Evolutionary conservation across 2,329 filamentous ascomycete genomes (phyloP).

Genomic region (Aschersonia sp.): DNA sequence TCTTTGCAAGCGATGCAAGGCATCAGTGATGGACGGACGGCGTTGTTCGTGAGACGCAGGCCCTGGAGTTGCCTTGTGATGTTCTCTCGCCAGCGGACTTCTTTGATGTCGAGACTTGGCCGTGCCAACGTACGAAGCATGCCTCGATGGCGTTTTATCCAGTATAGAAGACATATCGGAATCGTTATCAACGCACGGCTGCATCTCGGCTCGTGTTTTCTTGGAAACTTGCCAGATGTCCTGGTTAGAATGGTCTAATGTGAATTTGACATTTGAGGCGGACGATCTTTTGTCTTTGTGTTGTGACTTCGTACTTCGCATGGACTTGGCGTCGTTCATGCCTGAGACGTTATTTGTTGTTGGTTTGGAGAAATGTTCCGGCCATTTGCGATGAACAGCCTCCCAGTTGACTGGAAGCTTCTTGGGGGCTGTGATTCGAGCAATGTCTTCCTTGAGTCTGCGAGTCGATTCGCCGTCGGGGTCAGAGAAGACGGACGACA

Average conservation of each 20-base stretch:
- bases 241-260: conserved; percentile 25
- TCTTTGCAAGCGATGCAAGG: conserved; percentile 19
- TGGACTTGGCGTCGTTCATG: conserved; percentile 17
- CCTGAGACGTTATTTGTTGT: conserved; percentile 14
- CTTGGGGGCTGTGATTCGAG: conserved; percentile 23
- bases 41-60: conserved; percentile 10
- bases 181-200: conserved; percentile 37
- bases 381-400: conserved; percentile 34
- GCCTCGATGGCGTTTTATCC: conserved; percentile 21
- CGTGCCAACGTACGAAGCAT: conserved; percentile 11
- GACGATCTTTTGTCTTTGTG: conserved; percentile 29
- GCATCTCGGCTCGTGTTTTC: conserved; percentile 34
- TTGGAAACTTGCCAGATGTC: conserved; percentile 23
- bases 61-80: conserved; percentile 16
- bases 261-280: conserved; percentile 14
- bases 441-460: conserved; percentile 32
- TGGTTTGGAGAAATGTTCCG: conserved; percentile 32
- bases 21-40: conserved; percentile 17
- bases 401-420: conserved; percentile 29
- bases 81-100: conserved; percentile 23
- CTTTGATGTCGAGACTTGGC: conserved; percentile 16
- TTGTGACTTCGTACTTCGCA: conserved; percentile 19
- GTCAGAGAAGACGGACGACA: conserved; percentile 36
- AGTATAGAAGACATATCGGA: conserved; percentile 32
- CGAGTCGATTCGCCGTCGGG: conserved; percentile 40